Percentiles rank a stretch among this genome's conserved stretches.
Conservation (phyloP, 176 grass and related monocot genomes). For the Eragrostis nindensis region DNA sequence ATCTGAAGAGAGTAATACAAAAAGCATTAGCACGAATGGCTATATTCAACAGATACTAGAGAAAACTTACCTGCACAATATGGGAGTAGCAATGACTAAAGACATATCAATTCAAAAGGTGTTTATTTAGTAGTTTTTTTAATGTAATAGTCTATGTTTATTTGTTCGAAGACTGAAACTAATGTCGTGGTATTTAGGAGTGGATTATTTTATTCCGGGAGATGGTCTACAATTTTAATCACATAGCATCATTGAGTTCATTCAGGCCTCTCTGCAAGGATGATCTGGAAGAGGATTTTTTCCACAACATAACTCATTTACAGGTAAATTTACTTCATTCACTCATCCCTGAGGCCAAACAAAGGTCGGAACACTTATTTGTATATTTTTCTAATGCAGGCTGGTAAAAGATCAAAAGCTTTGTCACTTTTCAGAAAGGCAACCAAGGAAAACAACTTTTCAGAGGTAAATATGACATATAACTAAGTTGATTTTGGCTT, state of each 20-base stretch:
- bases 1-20: conserved; percentile 32
- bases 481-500: not conserved
- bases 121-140: conserved; percentile 22
- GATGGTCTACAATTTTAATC: conserved; percentile 75
- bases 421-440: conserved; percentile 76
- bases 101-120: conserved; percentile 87
- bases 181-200: conserved; percentile 58
- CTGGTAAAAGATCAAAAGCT: conserved; percentile 85
- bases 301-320: conserved; percentile 90
- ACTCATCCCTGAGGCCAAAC: not conserved
- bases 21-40: conserved; percentile 56
- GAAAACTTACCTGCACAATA: conserved; percentile 77
- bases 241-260: conserved; percentile 69
- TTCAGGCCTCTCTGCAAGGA: conserved; percentile 77
- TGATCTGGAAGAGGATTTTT: conserved; percentile 93
- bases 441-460: conserved; percentile 60
- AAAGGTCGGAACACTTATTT: conserved; percentile 29
- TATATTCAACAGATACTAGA: conserved; percentile 73
- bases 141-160: conserved; percentile 4
- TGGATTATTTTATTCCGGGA: conserved; percentile 87
- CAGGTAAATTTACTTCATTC: conserved; percentile 70
- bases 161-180: conserved; percentile 22
- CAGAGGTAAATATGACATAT: conserved; percentile 64
- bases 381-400: conserved; percentile 53
- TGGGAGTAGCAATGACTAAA: conserved; percentile 83